These are phyloP conservation scores for Kitagawia praeruptora DNA, from an alignment of 129 eudicot species.

Conservation along the genomic window DNA sequence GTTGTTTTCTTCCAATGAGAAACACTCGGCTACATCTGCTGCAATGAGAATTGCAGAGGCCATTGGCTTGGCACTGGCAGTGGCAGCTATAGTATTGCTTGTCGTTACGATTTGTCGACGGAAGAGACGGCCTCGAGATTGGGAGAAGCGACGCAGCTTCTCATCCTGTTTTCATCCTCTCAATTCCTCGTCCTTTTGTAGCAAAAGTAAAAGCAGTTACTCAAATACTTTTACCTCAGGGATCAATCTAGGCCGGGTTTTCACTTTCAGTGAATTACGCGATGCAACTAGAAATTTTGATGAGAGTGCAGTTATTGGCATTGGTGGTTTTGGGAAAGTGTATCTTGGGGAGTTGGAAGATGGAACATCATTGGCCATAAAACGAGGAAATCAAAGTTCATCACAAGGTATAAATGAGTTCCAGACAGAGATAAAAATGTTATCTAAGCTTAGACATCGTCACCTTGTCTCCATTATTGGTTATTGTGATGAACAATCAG, in stretches of 20 bases:
- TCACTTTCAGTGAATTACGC: conserved; percentile 53
- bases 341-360: conserved; percentile 62
- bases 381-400: conserved; percentile 74
- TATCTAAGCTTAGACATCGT: conserved; percentile 86
- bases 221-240: conserved; percentile 48
- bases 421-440: conserved; percentile 69
- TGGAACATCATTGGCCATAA: conserved; percentile 72
- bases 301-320: conserved; percentile 68
- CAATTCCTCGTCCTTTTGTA: conserved; percentile 45
- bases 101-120: conserved; percentile 25
- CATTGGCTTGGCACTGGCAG: conserved; percentile 46
- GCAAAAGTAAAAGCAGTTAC: conserved; percentile 50
- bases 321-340: conserved; percentile 98
- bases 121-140: conserved; percentile 43
- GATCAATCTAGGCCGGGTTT: conserved; percentile 44
- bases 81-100: conserved; percentile 31
- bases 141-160: conserved; percentile 56
- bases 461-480: conserved; percentile 91
- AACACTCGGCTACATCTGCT: conserved; percentile 13
- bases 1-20: conserved; percentile 48
- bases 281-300: conserved; percentile 75
- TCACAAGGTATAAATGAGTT: conserved; percentile 93
- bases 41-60: conserved; percentile 29
- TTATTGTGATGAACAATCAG: conserved; percentile 76
- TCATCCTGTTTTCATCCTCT: conserved; percentile 87